Evolutionary conservation across 169 alveolate species (phyloP).

Genomic region (Neospora caninum): DNA sequence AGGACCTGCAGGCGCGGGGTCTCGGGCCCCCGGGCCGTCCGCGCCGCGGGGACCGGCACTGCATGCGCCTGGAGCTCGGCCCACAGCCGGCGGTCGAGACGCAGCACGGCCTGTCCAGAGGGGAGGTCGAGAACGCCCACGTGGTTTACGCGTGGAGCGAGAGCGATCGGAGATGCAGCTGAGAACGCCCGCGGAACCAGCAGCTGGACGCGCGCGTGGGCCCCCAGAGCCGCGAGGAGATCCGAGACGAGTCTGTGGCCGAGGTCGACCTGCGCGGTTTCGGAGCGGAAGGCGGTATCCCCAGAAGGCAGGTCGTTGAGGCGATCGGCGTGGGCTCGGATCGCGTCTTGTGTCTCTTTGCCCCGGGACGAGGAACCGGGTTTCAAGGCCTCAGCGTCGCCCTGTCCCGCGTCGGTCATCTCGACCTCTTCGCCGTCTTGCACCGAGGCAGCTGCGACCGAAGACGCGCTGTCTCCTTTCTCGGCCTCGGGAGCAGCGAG

Average conservation of each 20-base stretch:
- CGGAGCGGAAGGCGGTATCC: too few species aligned
- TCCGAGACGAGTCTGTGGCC: neutral
- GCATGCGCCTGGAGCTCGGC: conserved; percentile 2
- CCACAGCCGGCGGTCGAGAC: conserved; percentile 20
- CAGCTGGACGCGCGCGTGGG: neutral
- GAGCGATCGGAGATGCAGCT: neutral
- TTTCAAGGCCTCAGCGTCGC: too few species aligned
- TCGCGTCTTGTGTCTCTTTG: too few species aligned
- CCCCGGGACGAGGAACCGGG: too few species aligned
- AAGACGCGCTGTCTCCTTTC: neutral
- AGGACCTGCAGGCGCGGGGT: neutral
- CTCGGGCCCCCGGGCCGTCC: neutral
- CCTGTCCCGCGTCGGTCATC: too few species aligned
- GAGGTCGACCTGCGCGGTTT: neutral
- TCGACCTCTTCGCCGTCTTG: too few species aligned
- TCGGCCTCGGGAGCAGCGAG: neutral
- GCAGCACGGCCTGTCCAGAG: conserved; percentile 19
- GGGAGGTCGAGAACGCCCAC: conserved; percentile 5
- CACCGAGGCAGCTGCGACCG: neutral
- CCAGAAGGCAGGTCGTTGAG: too few species aligned
- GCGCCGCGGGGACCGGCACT: conserved; percentile 12
- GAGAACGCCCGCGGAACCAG: neutral
- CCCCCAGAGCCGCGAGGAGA: conserved; percentile 1
- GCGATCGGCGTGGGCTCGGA: too few species aligned
- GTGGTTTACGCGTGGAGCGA: neutral